phyloP scores from a whole-genome alignment of 805 yeast species.

The Saccharomycopsis microspora region DNA sequence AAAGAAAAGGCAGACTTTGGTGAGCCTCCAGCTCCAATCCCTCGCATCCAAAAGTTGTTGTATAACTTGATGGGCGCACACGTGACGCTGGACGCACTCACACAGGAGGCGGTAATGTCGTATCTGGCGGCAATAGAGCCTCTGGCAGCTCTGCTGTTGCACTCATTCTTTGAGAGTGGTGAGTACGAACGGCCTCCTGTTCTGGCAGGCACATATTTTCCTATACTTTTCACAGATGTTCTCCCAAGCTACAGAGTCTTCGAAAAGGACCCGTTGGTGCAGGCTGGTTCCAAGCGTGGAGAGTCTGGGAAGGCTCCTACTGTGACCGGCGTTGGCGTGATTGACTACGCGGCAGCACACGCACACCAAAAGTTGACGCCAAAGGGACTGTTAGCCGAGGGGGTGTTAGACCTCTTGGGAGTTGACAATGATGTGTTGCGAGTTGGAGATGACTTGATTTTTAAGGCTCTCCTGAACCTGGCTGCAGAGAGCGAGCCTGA shows the following conservation, averaged over 20 bases:
- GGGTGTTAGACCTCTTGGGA: constrained; percentile 51
- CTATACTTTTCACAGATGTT: constrained; percentile 51
- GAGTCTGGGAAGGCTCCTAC: constrained; percentile 1
- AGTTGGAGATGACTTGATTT: constrained; percentile 42
- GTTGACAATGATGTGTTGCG: constrained; percentile 47
- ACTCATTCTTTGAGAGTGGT: constrained; percentile 6
- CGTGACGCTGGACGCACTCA: constrained; percentile 29
- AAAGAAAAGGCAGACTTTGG: constrained; percentile 29
- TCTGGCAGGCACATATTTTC: constrained; percentile 49
- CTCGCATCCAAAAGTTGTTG: constrained; percentile 29
- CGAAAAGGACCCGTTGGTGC: constrained; percentile 38
- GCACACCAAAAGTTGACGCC: constrained; percentile 2
- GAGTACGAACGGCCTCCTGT: constrained; percentile 20
- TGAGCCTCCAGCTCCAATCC: constrained; percentile 19
- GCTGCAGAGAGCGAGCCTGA: constrained; percentile 22
- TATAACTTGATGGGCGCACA: constrained; percentile 36
- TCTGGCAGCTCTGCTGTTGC: constrained; percentile 23
- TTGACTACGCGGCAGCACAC: constrained; percentile 5
- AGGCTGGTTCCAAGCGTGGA: constrained; percentile 28
- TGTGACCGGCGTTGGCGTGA: constrained; percentile 14
- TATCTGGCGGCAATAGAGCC: constrained; percentile 58
- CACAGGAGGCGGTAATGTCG: constrained; percentile 46
- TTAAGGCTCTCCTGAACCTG: constrained; percentile 36
- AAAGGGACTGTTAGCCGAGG: constrained; percentile 1
- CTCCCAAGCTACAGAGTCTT: constrained; percentile 47